phyloP scores from a whole-genome alignment of 805 yeast species.

The Nakazawaea ishiwadae region DNA sequence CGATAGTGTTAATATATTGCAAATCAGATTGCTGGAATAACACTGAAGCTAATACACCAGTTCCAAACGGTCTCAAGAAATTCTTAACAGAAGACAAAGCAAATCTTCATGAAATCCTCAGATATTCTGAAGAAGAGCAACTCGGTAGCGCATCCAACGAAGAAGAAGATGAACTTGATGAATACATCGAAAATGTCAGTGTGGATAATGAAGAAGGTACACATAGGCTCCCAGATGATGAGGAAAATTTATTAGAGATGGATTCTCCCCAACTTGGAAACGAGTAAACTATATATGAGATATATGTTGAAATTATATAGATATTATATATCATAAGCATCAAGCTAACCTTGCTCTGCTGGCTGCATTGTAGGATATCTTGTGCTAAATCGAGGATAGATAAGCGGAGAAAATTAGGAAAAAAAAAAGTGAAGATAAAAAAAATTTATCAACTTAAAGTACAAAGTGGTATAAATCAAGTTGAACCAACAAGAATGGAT shows the following conservation, averaged over 20 bases:
- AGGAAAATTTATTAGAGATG: not conserved
- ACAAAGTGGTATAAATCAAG: too few relatives aligned
- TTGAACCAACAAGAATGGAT: slow-evolving; percentile 16
- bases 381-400: too few relatives aligned
- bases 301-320: too few relatives aligned
- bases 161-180: slow-evolving; percentile 11
- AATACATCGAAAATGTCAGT: not conserved
- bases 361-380: too few relatives aligned
- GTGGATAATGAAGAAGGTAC: not conserved
- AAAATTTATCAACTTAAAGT: too few relatives aligned
- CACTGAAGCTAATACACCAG: not conserved
- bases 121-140: not conserved
- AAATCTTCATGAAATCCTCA: not conserved
- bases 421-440: not conserved
- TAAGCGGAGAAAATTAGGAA: too few relatives aligned
- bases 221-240: not conserved
- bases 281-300: too few relatives aligned
- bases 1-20: slow-evolving; percentile 7
- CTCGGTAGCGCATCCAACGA: slow-evolving; percentile 1
- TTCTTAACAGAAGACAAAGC: slow-evolving; percentile 4
- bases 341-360: too few relatives aligned
- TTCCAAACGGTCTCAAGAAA: slow-evolving; percentile 2
- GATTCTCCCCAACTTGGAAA: not conserved
- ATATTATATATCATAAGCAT: too few relatives aligned
- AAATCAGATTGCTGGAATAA: slow-evolving; percentile 4